Evolutionary conservation across 352 stramenopile genomes (phyloP), one percentile per base, ranked within the genome.

Genomic region (Phytophthora hybrid): DNA sequence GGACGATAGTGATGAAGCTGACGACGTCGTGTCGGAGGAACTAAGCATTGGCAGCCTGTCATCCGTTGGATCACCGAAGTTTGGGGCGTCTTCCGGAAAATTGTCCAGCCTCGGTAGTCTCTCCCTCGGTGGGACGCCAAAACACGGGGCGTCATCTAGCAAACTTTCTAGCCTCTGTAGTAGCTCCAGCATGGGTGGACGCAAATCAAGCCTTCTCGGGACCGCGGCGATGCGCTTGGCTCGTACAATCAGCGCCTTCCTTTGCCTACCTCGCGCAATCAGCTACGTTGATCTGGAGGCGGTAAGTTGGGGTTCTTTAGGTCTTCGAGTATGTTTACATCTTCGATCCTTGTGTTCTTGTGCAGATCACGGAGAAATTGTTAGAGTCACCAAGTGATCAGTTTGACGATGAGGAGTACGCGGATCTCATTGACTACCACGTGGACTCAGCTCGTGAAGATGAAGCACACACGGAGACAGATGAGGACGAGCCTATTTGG

Each of bases 241-340:
- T 7, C 83, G 82, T 13, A 92, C 80, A 31, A 70, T 93, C 16
- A 93, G 87, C 46, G 81, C 82, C 26, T 92, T 92, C 47, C 71
- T 93, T 21, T 92, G 83, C 61, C 56, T 93, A 0, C 87, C 87
- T 10, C 86, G 85, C 18, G 79, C 89, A 41, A 92, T 93, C 66
- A 93, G 87, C 63, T 92, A 91, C 68, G 73, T 81, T 16, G 87
- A 93, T 23, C 62, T 93, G 4, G 85, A 93, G 74, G 78, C 83
- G 75, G 85, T 90, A 41, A 19, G 75, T 46, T 16, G 5, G 13
- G 16, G 14, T 14, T 32, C 3, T 26, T 2, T 0, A 16, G 21
- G 19, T 60, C 5, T 46, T 19, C n/a, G 18, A 9, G 23, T 13
- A n/a, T 14, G 2, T 60, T 8, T 26, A 39, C 29, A 57, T 34